phyloP scores from a whole-genome alignment of 306 rosid genomes.

The Lathyrus sativus region DNA sequence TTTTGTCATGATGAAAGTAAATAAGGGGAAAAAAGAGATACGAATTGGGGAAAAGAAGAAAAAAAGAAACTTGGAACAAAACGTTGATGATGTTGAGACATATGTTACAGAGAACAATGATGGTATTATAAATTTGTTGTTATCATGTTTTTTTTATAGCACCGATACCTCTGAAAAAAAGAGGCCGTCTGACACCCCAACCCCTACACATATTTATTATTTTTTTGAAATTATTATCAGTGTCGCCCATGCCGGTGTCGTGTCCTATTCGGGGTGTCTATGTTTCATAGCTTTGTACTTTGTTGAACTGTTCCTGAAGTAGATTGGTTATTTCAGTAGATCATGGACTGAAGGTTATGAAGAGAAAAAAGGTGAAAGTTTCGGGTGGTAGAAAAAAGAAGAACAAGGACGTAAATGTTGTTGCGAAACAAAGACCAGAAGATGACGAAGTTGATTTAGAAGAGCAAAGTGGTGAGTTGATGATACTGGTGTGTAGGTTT shows the following conservation, averaged over 20 bases:
- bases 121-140: constrained; percentile 38
- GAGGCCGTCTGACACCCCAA: too few relatives aligned
- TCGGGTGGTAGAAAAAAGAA: constrained; percentile 40
- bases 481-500: not conserved
- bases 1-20: not conserved
- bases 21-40: not conserved
- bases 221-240: too few relatives aligned
- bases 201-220: too few relatives aligned
- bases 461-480: constrained; percentile 47
- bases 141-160: too few relatives aligned
- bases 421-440: constrained; percentile 19
- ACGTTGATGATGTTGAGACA: constrained; percentile 27
- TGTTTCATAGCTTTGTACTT: not conserved
- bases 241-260: too few relatives aligned
- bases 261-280: too few relatives aligned
- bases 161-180: too few relatives aligned
- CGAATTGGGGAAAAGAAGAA: constrained; percentile 43
- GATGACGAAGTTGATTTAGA: constrained; percentile 36
- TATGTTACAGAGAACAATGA: constrained; percentile 29
- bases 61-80: constrained; percentile 41
- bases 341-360: constrained; percentile 25
- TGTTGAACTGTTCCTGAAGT: constrained; percentile 11
- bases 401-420: constrained; percentile 36
- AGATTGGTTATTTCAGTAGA: constrained; percentile 42
- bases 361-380: constrained; percentile 36